Conservation (phyloP, 2,329 filamentous ascomycete species). For the Pseudogymnoascus sp. region DNA sequence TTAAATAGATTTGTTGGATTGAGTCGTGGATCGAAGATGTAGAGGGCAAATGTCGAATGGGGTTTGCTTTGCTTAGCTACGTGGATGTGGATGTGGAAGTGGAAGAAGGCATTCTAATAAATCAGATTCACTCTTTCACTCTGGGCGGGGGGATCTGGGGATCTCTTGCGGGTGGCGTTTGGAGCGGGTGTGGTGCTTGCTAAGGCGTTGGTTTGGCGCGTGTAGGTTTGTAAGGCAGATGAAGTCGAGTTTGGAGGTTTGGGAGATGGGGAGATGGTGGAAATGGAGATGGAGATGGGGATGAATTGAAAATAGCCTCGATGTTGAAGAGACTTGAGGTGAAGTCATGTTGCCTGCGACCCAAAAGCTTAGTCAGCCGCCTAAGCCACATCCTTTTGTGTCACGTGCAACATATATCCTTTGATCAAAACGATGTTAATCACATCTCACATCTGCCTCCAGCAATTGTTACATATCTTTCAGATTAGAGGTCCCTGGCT, state of each 20-base stretch:
- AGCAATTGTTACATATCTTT: background rate
- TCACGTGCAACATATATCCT: background rate
- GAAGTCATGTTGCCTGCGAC: background rate
- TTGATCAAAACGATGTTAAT: background rate
- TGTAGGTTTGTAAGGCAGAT: background rate
- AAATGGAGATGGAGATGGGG: background rate
- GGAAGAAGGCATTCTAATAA: conserved; percentile 6
- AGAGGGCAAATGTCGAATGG: background rate
- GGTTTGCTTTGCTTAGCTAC: background rate
- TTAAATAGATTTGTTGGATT: background rate
- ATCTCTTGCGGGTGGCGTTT: background rate
- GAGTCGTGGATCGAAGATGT: background rate
- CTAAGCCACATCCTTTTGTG: background rate
- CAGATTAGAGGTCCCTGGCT: background rate
- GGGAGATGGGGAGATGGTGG: background rate
- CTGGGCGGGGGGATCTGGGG: background rate
- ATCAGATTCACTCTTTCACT: conserved; percentile 4
- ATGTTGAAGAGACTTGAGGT: background rate
- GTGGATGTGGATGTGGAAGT: background rate
- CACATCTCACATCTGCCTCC: background rate
- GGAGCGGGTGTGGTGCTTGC: background rate
- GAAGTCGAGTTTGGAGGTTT: background rate
- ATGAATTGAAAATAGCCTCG: background rate
- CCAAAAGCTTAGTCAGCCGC: background rate
- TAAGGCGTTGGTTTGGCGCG: background rate